Evolutionary conservation across 2,329 filamentous ascomycete species (phyloP).

Genomic region (Ilyonectria sp.): DNA sequence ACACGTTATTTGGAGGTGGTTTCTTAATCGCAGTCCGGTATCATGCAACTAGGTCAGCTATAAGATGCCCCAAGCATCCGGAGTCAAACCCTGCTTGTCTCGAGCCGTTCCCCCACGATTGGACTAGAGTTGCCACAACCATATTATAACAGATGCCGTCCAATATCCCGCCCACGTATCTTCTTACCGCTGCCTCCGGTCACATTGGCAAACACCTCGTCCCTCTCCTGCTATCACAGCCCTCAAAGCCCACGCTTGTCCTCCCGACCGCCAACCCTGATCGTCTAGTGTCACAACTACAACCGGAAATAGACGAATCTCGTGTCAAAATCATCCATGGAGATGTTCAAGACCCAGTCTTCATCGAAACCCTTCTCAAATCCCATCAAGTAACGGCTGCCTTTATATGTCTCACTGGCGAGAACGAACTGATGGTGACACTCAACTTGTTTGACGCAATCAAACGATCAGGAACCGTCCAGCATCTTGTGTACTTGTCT

Average conservation of each 20-base stretch:
- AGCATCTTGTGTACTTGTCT: slow-evolving; percentile 35
- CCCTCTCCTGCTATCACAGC: slow-evolving; percentile 31
- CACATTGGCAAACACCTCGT: slow-evolving; percentile 31
- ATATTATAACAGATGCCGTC: slow-evolving; percentile 9
- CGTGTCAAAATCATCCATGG: slow-evolving; percentile 27
- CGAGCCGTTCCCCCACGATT: no score
- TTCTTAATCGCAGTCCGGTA: no score
- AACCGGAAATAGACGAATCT: background rate
- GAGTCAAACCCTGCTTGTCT: no score
- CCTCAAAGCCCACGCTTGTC: slow-evolving; percentile 19
- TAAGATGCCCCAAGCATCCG: no score
- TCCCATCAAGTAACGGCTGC: slow-evolving; percentile 18
- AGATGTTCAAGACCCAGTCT: slow-evolving; percentile 28
- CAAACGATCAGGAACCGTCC: slow-evolving; percentile 14
- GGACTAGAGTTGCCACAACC: no score
- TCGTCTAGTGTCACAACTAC: slow-evolving; percentile 19
- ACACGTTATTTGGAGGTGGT: no score
- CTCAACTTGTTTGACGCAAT: slow-evolving; percentile 34
- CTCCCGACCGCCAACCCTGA: slow-evolving; percentile 26
- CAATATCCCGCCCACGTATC: slow-evolving; percentile 20
- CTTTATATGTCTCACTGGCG: slow-evolving; percentile 30
- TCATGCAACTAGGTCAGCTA: no score
- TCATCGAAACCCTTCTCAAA: slow-evolving; percentile 18
- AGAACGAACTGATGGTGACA: slow-evolving; percentile 35
- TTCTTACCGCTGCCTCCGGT: slow-evolving; percentile 33